Evolutionary conservation across 1,284 basidiomycete species (phyloP).

Genomic region (Ustilago cynodontis): DNA sequence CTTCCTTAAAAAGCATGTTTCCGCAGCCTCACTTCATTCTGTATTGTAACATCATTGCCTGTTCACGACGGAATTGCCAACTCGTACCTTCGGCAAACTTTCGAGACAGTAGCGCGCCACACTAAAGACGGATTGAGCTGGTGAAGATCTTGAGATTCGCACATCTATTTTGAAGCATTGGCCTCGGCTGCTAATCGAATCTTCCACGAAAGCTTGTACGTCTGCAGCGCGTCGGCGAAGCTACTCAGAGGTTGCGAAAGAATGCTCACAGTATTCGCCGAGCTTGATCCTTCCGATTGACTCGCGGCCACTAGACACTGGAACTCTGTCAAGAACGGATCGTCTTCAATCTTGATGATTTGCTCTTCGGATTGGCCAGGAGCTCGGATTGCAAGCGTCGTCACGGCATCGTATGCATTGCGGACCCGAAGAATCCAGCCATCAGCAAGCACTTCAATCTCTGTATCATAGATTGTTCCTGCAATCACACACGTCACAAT

Average conservation of each 20-base stretch:
- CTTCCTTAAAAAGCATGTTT: conserved; percentile 22
- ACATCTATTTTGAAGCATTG: neutral
- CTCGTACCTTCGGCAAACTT: too few species aligned
- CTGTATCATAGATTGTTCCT: conserved; percentile 39
- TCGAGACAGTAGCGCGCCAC: too few species aligned
- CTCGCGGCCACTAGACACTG: conserved; percentile 21
- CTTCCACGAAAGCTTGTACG: conserved; percentile 65
- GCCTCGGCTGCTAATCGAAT: conserved; percentile 61
- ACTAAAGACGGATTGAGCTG: neutral
- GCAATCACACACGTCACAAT: neutral
- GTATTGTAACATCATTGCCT: neutral
- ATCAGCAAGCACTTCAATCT: conserved; percentile 54
- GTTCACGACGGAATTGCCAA: neutral
- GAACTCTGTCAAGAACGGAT: conserved; percentile 47
- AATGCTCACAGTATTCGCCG: neutral
- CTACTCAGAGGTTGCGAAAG: conserved; percentile 32
- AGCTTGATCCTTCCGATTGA: neutral
- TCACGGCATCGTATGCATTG: conserved; percentile 31
- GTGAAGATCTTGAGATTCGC: neutral
- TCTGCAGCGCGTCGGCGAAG: conserved; percentile 62
- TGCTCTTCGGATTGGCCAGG: conserved; percentile 26
- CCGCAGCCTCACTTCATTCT: neutral
- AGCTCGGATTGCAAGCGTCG: conserved; percentile 26
- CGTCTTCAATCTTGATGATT: conserved; percentile 30
- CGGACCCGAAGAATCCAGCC: conserved; percentile 49